Evolutionary conservation across 805 yeast species (phyloP).

Genomic region (Metschnikowia hibisci): DNA sequence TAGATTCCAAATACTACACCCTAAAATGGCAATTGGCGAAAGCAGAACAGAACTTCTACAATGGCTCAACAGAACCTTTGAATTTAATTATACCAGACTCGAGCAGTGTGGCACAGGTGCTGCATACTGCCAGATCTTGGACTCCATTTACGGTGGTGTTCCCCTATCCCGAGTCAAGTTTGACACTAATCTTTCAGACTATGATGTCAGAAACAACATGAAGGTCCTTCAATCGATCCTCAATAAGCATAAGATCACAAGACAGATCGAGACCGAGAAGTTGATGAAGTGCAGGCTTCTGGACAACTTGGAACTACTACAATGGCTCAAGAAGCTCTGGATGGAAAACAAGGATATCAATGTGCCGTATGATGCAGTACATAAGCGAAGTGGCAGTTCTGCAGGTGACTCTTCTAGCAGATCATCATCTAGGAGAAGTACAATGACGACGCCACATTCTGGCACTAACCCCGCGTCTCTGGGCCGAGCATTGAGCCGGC

Average conservation of each 20-base stretch:
- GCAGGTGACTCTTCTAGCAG: slow-evolving; percentile 8
- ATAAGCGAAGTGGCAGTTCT: slow-evolving; percentile 19
- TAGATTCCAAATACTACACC: background rate
- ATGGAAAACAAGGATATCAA: slow-evolving; percentile 64
- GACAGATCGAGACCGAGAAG: slow-evolving; percentile 74
- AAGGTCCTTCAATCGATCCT: slow-evolving; percentile 84
- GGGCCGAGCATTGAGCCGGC: slow-evolving; percentile 2
- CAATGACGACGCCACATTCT: slow-evolving; percentile 7
- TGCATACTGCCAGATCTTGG: slow-evolving; percentile 88
- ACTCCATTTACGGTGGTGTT: slow-evolving; percentile 75
- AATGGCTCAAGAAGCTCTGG: slow-evolving; percentile 89
- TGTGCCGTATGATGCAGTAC: slow-evolving; percentile 59
- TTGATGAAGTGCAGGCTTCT: slow-evolving; percentile 86
- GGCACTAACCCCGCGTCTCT: background rate
- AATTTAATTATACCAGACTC: slow-evolving; percentile 64
- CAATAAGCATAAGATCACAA: slow-evolving; percentile 62
- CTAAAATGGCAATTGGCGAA: slow-evolving; percentile 47
- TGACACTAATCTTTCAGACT: slow-evolving; percentile 58
- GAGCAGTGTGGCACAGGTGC: slow-evolving; percentile 97
- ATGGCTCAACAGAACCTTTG: slow-evolving; percentile 78
- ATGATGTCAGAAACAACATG: slow-evolving; percentile 75
- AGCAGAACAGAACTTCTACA: slow-evolving; percentile 78
- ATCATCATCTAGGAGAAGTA: slow-evolving; percentile 11
- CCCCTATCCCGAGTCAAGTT: slow-evolving; percentile 78
- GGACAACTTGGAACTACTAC: slow-evolving; percentile 90